Evolutionary conservation across 192 early-diverging fungal species (phyloP).

Genomic region (Mortierella hygrophila): DNA sequence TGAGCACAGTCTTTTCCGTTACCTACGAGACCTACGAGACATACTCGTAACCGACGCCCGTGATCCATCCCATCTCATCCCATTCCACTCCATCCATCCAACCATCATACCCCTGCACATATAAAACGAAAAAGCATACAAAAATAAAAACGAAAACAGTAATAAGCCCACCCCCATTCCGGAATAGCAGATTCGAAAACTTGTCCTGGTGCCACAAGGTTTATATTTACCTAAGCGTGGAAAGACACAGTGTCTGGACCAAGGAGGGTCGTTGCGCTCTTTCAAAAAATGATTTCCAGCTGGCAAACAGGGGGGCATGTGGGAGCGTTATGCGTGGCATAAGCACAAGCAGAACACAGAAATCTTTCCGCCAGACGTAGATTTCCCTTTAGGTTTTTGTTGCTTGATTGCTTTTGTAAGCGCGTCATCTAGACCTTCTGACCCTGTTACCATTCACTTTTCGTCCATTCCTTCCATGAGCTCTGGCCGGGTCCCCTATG

Average conservation of each 20-base stretch:
- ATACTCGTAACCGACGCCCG: not conserved
- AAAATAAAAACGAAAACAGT: not conserved
- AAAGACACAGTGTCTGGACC: too few species aligned
- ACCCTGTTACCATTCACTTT: not conserved
- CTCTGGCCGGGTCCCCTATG: not conserved
- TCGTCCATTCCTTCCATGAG: not conserved
- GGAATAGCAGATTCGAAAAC: not conserved
- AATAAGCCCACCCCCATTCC: not conserved
- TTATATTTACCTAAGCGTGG: not conserved
- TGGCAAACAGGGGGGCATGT: not conserved
- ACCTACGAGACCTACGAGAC: not conserved
- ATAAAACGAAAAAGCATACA: not conserved
- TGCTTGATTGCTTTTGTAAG: not conserved
- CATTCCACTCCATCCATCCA: not conserved
- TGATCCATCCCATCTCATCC: not conserved
- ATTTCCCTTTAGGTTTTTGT: not conserved
- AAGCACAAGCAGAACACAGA: not conserved
- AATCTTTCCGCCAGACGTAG: not conserved
- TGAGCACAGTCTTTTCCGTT: not conserved
- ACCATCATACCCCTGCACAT: not conserved
- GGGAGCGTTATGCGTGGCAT: not conserved
- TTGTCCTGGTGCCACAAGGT: not conserved
- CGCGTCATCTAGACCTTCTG: conserved; percentile 6
- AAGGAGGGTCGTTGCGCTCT: not conserved
- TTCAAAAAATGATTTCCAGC: not conserved